Evolutionary conservation across 2,329 filamentous ascomycete species (phyloP).

Genomic region (Grosmannia penicillata): DNA sequence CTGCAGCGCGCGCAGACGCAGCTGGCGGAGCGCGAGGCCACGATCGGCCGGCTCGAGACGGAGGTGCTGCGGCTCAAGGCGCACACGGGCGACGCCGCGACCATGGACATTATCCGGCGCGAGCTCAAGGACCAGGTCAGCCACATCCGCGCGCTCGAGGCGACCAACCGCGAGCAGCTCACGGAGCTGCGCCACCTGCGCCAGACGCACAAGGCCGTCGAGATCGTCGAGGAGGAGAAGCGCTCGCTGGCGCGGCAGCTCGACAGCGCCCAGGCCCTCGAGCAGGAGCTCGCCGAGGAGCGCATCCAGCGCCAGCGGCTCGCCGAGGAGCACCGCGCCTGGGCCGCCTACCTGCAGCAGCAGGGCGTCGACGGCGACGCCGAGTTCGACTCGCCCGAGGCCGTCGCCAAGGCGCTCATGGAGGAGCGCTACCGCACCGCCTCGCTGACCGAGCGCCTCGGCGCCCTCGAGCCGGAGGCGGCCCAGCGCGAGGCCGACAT

Average conservation of each 20-base stretch:
- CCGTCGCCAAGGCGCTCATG: constrained; percentile 69
- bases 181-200: constrained; percentile 69
- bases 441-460: constrained; percentile 66
- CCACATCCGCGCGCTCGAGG: constrained; percentile 78
- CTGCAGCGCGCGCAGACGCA: constrained; percentile 50
- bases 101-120: constrained; percentile 67
- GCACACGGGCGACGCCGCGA: constrained; percentile 75
- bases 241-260: constrained; percentile 64
- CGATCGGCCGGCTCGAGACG: constrained; percentile 63
- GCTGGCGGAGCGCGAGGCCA: constrained; percentile 51
- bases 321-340: constrained; percentile 75
- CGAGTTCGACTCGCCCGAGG: constrained; percentile 79
- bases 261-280: constrained; percentile 56
- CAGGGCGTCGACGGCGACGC: constrained; percentile 48
- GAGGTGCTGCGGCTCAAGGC: constrained; percentile 76
- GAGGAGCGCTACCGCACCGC: constrained; percentile 69
- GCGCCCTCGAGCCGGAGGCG: constrained; percentile 64
- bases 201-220: constrained; percentile 71
- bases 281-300: constrained; percentile 64
- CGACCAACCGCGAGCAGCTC: constrained; percentile 63
- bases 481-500: constrained; percentile 64
- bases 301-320: constrained; percentile 72
- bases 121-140: constrained; percentile 83
- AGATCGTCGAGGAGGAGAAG: constrained; percentile 93
- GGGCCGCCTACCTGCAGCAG: constrained; percentile 71